These are phyloP conservation scores for Penicillium manginii DNA, from an alignment of 495 filamentous ascomycete genomes.

Conservation along the genomic window DNA sequence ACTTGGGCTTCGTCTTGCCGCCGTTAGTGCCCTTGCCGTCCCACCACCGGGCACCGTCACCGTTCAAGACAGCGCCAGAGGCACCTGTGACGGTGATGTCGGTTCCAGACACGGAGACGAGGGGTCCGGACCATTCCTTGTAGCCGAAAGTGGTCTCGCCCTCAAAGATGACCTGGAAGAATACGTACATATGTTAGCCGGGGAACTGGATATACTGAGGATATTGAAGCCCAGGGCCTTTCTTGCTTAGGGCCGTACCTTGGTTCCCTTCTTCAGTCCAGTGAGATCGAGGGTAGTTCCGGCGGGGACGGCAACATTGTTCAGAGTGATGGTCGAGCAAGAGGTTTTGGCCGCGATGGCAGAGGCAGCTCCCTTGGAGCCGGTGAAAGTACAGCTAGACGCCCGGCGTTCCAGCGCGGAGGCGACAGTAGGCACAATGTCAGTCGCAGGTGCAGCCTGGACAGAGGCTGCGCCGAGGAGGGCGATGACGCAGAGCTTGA, in stretches of 20 bases:
- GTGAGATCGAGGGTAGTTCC: slow-evolving; percentile 56
- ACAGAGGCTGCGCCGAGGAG: slow-evolving; percentile 1
- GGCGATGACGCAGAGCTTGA: neutral
- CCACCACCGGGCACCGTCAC: slow-evolving; percentile 53
- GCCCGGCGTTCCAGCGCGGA: neutral
- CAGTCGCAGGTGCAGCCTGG: neutral
- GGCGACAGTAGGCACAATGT: neutral
- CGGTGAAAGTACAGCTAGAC: slow-evolving; percentile 23
- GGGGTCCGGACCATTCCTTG: slow-evolving; percentile 55
- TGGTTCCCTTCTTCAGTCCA: slow-evolving; percentile 47
- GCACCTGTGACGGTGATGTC: slow-evolving; percentile 44
- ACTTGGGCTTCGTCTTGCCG: slow-evolving; percentile 61
- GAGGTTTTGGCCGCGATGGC: slow-evolving; percentile 42
- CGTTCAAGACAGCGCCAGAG: slow-evolving; percentile 44
- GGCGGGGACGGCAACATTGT: slow-evolving; percentile 51
- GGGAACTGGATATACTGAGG: neutral
- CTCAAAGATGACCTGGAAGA: slow-evolving; percentile 50
- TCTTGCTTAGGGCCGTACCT: slow-evolving; percentile 8
- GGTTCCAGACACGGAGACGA: slow-evolving; percentile 52
- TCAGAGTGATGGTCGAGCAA: slow-evolving; percentile 55
- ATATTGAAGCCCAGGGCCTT: too few species aligned
- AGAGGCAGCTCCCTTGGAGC: slow-evolving; percentile 19
- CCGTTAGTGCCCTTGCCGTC: slow-evolving; percentile 58
- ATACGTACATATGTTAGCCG: neutral
- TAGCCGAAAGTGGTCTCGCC: slow-evolving; percentile 58